phyloP scores from a whole-genome alignment of 495 filamentous ascomycete genomes.

The Aspergillus ostianus region DNA sequence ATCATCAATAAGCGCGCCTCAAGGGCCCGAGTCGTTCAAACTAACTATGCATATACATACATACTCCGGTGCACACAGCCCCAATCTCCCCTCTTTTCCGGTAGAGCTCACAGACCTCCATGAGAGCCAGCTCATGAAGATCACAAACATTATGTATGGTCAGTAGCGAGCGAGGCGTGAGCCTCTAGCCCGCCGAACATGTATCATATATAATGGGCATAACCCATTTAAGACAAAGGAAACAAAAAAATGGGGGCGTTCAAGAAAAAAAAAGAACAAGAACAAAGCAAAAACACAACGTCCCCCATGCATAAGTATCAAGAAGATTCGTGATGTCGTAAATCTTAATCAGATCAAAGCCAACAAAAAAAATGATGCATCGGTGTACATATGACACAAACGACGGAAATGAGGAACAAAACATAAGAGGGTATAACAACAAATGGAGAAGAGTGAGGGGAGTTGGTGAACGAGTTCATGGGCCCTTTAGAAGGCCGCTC shows the following conservation, averaged over 20 bases:
- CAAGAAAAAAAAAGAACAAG: conserved; percentile 8
- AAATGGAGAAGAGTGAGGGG: too few species aligned
- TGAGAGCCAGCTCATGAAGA: conserved; percentile 17
- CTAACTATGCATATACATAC: too few species aligned
- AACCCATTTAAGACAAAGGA: conserved; percentile 16
- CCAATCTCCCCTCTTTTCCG: too few species aligned
- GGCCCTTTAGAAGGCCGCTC: conserved; percentile 61
- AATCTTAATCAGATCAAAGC: conserved; percentile 8
- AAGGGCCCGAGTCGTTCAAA: too few species aligned
- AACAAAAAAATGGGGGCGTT: conserved; percentile 11
- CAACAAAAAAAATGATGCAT: conserved; percentile 1
- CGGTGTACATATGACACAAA: neutral
- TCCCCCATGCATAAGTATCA: neutral
- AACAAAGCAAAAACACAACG: conserved; percentile 1
- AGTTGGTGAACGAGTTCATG: neutral
- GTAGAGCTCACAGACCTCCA: neutral
- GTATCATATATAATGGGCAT: conserved; percentile 11
- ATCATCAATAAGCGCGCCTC: too few species aligned
- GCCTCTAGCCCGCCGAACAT: conserved; percentile 7
- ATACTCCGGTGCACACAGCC: too few species aligned
- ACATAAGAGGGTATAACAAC: conserved; percentile 4
- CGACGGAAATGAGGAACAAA: neutral
- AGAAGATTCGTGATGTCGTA: conserved; percentile 18
- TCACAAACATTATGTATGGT: conserved; percentile 12
- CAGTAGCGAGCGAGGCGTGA: conserved; percentile 15